Percentiles rank a stretch among this genome's conserved stretches.
Conservation (phyloP, 78 protist species). For the Dictyostelium citrinum region DNA sequence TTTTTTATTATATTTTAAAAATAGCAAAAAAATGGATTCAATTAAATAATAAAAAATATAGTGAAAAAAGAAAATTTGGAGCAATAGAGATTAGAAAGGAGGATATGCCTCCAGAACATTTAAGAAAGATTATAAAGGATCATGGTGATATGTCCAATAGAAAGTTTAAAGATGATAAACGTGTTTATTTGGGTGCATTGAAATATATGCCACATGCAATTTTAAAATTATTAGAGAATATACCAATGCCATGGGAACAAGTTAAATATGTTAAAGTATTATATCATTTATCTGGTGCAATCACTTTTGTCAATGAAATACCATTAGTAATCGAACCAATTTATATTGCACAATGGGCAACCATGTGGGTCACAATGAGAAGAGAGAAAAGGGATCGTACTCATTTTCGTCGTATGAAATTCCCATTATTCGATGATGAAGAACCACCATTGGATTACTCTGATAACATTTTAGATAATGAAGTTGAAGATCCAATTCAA, state of each 20-base stretch:
- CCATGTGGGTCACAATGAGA: conserved; percentile 99
- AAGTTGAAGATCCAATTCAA: conserved; percentile 96
- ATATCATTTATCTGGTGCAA: conserved; percentile 99
- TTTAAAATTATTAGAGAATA: conserved; percentile 98
- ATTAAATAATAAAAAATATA: conserved; percentile 93
- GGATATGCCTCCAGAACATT: conserved; percentile 98
- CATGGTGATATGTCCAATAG: conserved; percentile 99
- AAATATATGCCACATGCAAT: conserved; percentile 99
- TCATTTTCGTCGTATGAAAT: conserved; percentile 98
- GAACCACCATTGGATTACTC: conserved; percentile 99
- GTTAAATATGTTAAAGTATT: conserved; percentile 90
- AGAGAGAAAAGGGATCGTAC: conserved; percentile 98
- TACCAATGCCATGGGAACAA: conserved; percentile 99
- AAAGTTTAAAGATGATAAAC: conserved; percentile 97
- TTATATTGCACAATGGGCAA: conserved; percentile 99
- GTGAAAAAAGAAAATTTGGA: conserved; percentile 94
- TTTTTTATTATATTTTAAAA: neutral
- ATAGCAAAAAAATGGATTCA: conserved; percentile 92
- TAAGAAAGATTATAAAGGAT: conserved; percentile 98
- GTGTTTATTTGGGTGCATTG: conserved; percentile 99
- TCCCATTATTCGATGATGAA: conserved; percentile 98
- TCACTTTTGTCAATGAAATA: conserved; percentile 99
- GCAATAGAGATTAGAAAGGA: conserved; percentile 90
- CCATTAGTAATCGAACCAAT: conserved; percentile 99
- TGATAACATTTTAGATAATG: conserved; percentile 97